Conservation (phyloP, 768 basidiomycete species). For the Naganishia randhawae region DNA sequence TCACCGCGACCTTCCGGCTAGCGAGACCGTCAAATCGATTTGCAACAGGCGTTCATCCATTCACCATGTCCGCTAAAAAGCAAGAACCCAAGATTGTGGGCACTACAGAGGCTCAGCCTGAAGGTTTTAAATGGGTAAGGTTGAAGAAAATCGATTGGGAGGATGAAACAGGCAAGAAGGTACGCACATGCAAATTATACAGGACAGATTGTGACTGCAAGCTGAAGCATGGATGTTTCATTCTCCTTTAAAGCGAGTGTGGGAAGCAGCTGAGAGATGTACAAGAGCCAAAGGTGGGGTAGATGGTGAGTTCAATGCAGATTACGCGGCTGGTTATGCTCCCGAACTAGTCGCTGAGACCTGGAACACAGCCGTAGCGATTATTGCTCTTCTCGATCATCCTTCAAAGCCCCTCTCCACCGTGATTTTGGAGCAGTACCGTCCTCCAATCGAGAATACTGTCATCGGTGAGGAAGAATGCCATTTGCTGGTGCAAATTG, state of each 20-base stretch:
- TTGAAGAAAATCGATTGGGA: slow-evolving; percentile 75
- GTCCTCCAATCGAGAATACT: slow-evolving; percentile 75
- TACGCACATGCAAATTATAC: slow-evolving; percentile 45
- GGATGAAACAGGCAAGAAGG: slow-evolving; percentile 73
- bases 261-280: slow-evolving; percentile 84
- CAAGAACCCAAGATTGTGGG: slow-evolving; percentile 59
- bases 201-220: slow-evolving; percentile 2
- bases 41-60: neutral
- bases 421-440: slow-evolving; percentile 84
- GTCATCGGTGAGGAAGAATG: slow-evolving; percentile 60
- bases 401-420: slow-evolving; percentile 58
- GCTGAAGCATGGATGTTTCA: neutral
- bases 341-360: neutral
- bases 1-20: neutral
- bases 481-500: neutral
- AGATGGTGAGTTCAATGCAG: slow-evolving; percentile 59
- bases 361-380: slow-evolving; percentile 65
- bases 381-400: slow-evolving; percentile 71
- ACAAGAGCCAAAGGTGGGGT: slow-evolving; percentile 71
- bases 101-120: slow-evolving; percentile 43
- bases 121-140: slow-evolving; percentile 68
- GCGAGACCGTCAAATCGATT: neutral
- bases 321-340: no score
- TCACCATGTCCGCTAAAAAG: slow-evolving; percentile 20
- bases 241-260: slow-evolving; percentile 59